These are phyloP conservation scores for Laburnicola sp. DNA, from an alignment of 2,329 filamentous ascomycete species.

Conservation along the genomic window DNA sequence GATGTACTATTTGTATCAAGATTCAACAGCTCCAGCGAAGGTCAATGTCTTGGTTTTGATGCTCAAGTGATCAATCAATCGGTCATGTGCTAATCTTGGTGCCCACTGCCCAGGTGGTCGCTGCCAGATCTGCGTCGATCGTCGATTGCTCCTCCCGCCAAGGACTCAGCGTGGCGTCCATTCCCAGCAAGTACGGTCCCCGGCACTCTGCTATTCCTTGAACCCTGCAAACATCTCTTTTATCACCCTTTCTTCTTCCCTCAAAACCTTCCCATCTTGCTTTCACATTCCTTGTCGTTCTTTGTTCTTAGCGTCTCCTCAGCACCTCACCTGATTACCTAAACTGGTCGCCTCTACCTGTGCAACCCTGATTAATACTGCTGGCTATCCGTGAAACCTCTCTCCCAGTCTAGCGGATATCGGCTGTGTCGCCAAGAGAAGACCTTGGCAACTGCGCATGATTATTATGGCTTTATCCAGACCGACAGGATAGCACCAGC, in stretches of 20 bases:
- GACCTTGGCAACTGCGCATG: neutral
- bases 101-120: too few relatives aligned
- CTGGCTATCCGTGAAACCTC: too few relatives aligned
- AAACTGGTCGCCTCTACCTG: neutral
- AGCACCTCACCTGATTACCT: conserved; percentile 12
- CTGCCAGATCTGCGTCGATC: neutral
- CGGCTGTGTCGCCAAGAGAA: neutral
- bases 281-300: conserved; percentile 2
- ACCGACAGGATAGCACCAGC: neutral
- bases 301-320: conserved; percentile 21
- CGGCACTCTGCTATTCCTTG: neutral
- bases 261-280: neutral
- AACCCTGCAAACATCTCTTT: neutral
- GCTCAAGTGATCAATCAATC: neutral
- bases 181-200: neutral
- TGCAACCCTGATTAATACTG: neutral
- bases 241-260: neutral
- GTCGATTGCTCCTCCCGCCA: neutral
- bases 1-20: conserved; percentile 5
- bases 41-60: too few relatives aligned
- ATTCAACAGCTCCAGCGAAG: neutral
- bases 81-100: too few relatives aligned
- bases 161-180: neutral
- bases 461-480: neutral
- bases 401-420: too few relatives aligned